Evolutionary conservation across 148 eudicot genomes (phyloP).

Genomic region (Mesembryanthemum crystallinum): DNA sequence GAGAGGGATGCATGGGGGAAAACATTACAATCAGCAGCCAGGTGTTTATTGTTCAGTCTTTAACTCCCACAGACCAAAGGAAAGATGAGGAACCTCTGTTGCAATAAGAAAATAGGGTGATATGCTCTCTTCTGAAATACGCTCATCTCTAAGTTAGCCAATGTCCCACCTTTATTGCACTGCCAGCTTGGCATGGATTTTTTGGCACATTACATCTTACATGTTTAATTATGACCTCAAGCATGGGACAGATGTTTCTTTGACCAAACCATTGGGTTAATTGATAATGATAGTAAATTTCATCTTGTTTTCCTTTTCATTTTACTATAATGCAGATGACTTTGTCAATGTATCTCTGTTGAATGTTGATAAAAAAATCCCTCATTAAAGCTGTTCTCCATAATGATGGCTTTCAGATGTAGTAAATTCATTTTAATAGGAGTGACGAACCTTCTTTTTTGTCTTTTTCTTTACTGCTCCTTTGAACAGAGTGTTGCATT

Average conservation of each 20-base stretch:
- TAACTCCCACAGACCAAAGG: not conserved
- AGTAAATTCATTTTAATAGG: not conserved
- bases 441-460: not conserved
- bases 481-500: constrained; percentile 59
- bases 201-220: not conserved
- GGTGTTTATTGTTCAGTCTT: not conserved
- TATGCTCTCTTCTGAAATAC: not conserved
- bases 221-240: not conserved
- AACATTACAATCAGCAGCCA: not conserved
- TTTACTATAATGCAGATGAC: not conserved
- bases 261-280: not conserved
- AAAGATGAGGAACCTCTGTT: not conserved
- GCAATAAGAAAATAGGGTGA: too few relatives aligned
- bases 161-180: not conserved
- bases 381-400: not conserved
- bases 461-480: constrained; percentile 14
- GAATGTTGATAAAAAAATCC: too few relatives aligned
- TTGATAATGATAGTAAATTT: not conserved
- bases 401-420: not conserved
- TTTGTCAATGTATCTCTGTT: not conserved
- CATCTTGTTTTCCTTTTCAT: not conserved
- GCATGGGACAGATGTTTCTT: not conserved
- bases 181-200: not conserved
- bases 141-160: not conserved
- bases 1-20: too few relatives aligned